Evolutionary conservation across 2,329 filamentous ascomycete genomes (phyloP).

Genomic region (Fusarium sublunatum): DNA sequence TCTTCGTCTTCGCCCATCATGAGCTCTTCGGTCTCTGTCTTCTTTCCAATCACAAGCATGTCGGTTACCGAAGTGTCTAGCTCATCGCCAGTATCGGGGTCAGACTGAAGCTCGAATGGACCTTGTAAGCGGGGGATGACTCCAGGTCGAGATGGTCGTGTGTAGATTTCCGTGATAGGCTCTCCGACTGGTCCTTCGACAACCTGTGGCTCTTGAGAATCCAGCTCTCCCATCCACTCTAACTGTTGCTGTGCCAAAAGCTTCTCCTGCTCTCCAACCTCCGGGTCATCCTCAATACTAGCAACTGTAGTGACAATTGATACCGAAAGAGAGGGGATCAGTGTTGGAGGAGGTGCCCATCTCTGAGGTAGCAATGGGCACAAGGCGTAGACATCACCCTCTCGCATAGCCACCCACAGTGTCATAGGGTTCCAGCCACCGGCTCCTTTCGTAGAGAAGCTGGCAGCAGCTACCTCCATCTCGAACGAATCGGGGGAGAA

Average conservation of each 20-base stretch:
- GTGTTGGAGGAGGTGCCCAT: constrained; percentile 81
- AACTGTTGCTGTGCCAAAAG: constrained; percentile 72
- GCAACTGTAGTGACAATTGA: constrained; percentile 81
- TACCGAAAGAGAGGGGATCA: constrained; percentile 84
- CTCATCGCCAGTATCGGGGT: constrained; percentile 67
- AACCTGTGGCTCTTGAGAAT: constrained; percentile 70
- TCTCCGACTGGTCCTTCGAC: constrained; percentile 63
- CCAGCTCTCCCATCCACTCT: constrained; percentile 74
- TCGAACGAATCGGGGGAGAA: constrained; percentile 92
- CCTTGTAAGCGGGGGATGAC: constrained; percentile 70
- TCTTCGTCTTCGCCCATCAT: constrained; percentile 75
- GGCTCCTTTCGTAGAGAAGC: constrained; percentile 73
- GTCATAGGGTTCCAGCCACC: constrained; percentile 98
- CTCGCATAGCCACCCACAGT: constrained; percentile 94
- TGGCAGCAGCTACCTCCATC: constrained; percentile 92
- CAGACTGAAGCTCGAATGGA: constrained; percentile 68
- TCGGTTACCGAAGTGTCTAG: constrained; percentile 68
- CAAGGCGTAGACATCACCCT: constrained; percentile 92
- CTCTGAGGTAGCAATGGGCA: constrained; percentile 89
- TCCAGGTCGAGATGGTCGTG: constrained; percentile 67
- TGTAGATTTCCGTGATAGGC: constrained; percentile 65
- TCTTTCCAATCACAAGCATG: constrained; percentile 71
- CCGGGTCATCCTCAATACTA: constrained; percentile 69
- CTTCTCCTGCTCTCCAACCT: constrained; percentile 63
- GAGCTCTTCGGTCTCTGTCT: constrained; percentile 68